Evolutionary conservation across 2,329 filamentous ascomycete species (phyloP), one percentile per base, ranked within the genome.

Genomic region (Stachybotrys chlorohalonatus): DNA sequence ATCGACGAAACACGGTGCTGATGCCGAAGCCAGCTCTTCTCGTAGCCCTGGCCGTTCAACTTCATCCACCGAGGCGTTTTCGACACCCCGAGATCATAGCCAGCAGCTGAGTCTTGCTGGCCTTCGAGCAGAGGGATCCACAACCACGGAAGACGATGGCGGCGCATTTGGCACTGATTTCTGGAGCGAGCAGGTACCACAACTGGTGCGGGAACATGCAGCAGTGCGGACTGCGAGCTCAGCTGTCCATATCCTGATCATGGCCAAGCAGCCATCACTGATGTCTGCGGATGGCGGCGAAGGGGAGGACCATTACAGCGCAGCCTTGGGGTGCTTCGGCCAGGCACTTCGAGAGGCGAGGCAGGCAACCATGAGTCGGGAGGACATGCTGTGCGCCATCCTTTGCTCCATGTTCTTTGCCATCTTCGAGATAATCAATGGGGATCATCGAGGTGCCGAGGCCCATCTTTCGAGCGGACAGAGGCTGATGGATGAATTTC

Each of bases 361-460:
- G 2, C 59, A 61, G 11, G 54, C 63, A 1, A 58, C 55, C 7
- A 52, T 57, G 3, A 53, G 54, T 6, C 54, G 56, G 7, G 58
- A 55, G 6, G 60, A 59, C 31, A 56, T 67, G 2, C 59, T 60
- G 11, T 62, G 66, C 3, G 67, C 68, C 1, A 64, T 71, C 9
- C 52, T 72, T 3, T 68, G 68, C 54, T 71, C 66, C 53, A 62
- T 73, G 51, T 64, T 73, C 47, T 72, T 73, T 57, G 64, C 68
- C 53, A 64, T 70, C 52, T 72, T 73, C 52, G 70, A 73, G 53
- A 63, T 64, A 2, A 54, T 72, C 46, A 70, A 74, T 55, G 68
- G 67, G 24, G 71, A 73, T 55, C 59, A 60, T 9, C 59, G 61
- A 17, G 66, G 65, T 1, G 70, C 70, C 0, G 61, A 71, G 13